Evolutionary conservation across 208 protist genomes (phyloP).

Genomic region (Leishmania lainsoni): DNA sequence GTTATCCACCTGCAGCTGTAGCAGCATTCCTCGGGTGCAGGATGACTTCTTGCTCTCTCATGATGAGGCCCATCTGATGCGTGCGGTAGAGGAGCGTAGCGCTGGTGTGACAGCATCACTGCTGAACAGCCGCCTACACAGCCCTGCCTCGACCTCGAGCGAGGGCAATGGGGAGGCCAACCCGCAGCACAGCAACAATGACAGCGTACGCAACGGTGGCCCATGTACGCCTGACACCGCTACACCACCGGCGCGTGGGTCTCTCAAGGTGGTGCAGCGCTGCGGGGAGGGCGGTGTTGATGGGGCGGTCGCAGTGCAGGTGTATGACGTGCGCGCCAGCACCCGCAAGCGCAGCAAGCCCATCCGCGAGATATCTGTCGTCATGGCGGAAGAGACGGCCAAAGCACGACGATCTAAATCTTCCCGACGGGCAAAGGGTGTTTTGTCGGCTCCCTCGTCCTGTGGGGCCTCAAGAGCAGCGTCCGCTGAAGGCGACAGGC

Average conservation of each 20-base stretch:
- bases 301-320: slow-evolving; percentile 62
- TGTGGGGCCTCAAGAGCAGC: slow-evolving; percentile 21
- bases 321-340: slow-evolving; percentile 87
- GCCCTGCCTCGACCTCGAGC: slow-evolving; percentile 11
- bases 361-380: slow-evolving; percentile 81
- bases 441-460: slow-evolving; percentile 28
- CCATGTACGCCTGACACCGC: slow-evolving; percentile 5
- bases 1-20: slow-evolving; percentile 68
- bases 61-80: slow-evolving; percentile 80
- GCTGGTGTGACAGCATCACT: slow-evolving; percentile 70
- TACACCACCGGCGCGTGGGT: slow-evolving; percentile 29
- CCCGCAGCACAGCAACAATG: slow-evolving; percentile 12
- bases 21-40: slow-evolving; percentile 81
- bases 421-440: slow-evolving; percentile 9
- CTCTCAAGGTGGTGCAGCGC: slow-evolving; percentile 75
- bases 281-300: slow-evolving; percentile 53
- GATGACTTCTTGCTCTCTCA: slow-evolving; percentile 81
- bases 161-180: slow-evolving; percentile 7
- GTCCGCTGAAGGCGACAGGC: slow-evolving; percentile 2
- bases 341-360: slow-evolving; percentile 57
- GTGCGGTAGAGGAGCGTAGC: slow-evolving; percentile 83
- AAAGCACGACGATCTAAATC: slow-evolving; percentile 30
- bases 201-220: slow-evolving; percentile 1
- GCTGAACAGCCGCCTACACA: slow-evolving; percentile 52
- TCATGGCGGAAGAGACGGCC: slow-evolving; percentile 78